A percentile compares a stretch with the other conserved stretches of the same genome.
phyloP scores from a whole-genome alignment of 1,139 yeast genomes.

The Candida sp. region DNA sequence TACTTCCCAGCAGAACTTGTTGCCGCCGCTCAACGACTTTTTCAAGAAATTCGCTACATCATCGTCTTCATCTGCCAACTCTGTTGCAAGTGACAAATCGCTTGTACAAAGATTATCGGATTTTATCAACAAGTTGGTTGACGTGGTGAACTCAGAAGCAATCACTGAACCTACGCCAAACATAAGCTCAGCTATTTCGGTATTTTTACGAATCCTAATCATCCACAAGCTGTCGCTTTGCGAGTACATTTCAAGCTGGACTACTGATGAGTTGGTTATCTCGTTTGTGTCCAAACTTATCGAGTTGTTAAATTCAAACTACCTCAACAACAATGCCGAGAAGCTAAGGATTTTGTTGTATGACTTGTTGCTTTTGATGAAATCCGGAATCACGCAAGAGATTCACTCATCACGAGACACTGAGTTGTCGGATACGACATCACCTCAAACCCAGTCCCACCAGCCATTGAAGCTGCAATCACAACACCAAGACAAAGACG shows the following conservation, averaged over 20 bases:
- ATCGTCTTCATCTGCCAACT: conserved; percentile 29
- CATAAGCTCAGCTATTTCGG: conserved; percentile 29
- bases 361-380: conserved; percentile 64
- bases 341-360: conserved; percentile 63
- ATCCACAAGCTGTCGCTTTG: conserved; percentile 55
- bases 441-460: conserved; percentile 9
- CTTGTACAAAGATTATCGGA: conserved; percentile 22
- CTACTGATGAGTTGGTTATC: conserved; percentile 29
- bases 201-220: conserved; percentile 60
- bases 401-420: conserved; percentile 18
- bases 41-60: conserved; percentile 39
- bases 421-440: conserved; percentile 16
- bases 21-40: conserved; percentile 40
- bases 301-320: conserved; percentile 45
- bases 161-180: conserved; percentile 11
- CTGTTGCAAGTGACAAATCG: conserved; percentile 21
- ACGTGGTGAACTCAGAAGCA: conserved; percentile 15
- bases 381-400: conserved; percentile 35
- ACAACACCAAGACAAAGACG: background rate
- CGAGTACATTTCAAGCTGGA: conserved; percentile 32
- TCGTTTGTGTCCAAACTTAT: conserved; percentile 49
- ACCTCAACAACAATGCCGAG: conserved; percentile 43
- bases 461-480: background rate
- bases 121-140: conserved; percentile 23
- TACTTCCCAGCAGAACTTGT: conserved; percentile 10